A percentile compares a stretch with the other conserved stretches of the same genome.
Evolutionary conservation across 1,139 yeast genomes (phyloP).

Genomic region (Nematodospora anomalae): DNA sequence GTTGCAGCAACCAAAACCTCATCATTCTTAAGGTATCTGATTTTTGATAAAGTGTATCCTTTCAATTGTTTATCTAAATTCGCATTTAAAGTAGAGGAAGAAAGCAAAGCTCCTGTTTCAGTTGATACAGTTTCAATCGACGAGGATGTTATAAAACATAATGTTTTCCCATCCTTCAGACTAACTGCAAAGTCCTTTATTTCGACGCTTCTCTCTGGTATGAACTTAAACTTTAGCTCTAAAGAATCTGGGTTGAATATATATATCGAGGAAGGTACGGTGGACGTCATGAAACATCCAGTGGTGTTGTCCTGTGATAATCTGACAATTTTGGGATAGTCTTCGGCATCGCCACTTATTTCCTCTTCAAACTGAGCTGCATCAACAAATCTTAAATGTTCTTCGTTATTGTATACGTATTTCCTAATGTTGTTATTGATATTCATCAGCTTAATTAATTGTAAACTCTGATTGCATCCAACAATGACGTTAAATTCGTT

Average conservation of each 20-base stretch:
- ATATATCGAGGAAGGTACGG: constrained; percentile 56
- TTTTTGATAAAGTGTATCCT: constrained; percentile 51
- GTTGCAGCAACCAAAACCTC: constrained; percentile 60
- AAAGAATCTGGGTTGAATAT: constrained; percentile 59
- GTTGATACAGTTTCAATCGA: constrained; percentile 55
- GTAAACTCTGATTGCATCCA: constrained; percentile 72
- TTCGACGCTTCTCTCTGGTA: constrained; percentile 21
- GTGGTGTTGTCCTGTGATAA: constrained; percentile 53
- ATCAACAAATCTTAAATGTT: constrained; percentile 60
- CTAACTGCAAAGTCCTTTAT: constrained; percentile 31
- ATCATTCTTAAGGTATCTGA: constrained; percentile 56
- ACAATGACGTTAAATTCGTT: constrained; percentile 49
- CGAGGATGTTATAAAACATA: constrained; percentile 57
- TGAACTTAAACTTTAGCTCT: constrained; percentile 29
- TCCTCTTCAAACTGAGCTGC: constrained; percentile 54
- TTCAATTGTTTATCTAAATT: constrained; percentile 28
- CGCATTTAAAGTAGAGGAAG: constrained; percentile 27
- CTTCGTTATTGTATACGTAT: constrained; percentile 54
- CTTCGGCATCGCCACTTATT: constrained; percentile 38
- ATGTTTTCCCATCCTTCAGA: constrained; percentile 49
- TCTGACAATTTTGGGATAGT: constrained; percentile 59
- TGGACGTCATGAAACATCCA: constrained; percentile 66
- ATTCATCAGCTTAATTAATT: constrained; percentile 53
- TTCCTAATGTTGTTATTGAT: constrained; percentile 74
- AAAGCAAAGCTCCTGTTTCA: constrained; percentile 41